These are phyloP conservation scores for Boletus pseudopeckii DNA, from an alignment of 768 basidiomycete species.

Conservation along the genomic window DNA sequence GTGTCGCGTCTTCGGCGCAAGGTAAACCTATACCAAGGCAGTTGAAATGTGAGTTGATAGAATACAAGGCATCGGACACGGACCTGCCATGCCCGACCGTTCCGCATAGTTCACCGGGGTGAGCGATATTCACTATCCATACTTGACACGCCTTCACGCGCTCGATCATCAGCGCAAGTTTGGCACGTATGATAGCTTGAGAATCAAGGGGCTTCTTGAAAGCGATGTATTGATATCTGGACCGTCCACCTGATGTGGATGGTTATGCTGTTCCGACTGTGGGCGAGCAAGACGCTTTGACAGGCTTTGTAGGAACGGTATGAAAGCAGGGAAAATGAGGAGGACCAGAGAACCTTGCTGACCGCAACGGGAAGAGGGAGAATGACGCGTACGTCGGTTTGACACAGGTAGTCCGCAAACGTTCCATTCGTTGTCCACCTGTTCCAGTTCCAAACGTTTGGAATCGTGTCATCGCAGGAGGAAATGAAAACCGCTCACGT, in stretches of 20 bases:
- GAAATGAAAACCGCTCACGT: constrained; percentile 49
- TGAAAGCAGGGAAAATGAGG: constrained; percentile 52
- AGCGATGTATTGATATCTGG: constrained; percentile 88
- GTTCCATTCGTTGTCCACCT: constrained; percentile 91
- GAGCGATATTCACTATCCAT: constrained; percentile 87
- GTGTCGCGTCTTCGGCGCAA: constrained; percentile 67
- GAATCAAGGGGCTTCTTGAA: constrained; percentile 83
- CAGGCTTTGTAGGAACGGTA: constrained; percentile 76
- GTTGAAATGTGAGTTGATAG: background rate
- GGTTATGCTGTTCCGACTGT: constrained; percentile 83
- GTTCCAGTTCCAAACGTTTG: constrained; percentile 11
- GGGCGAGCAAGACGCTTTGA: constrained; percentile 90
- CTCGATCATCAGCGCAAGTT: constrained; percentile 87
- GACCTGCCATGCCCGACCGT: constrained; percentile 82
- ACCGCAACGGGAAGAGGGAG: background rate
- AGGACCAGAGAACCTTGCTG: constrained; percentile 48
- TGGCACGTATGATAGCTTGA: constrained; percentile 84
- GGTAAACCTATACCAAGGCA: constrained; percentile 49
- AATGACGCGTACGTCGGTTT: constrained; percentile 50
- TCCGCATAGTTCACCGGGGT: constrained; percentile 87
- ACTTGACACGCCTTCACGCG: constrained; percentile 84
- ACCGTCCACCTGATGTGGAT: constrained; percentile 60
- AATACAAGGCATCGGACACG: constrained; percentile 31
- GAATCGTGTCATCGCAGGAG: background rate
- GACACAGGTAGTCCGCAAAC: constrained; percentile 77